Evolutionary conservation across 768 basidiomycete species (phyloP).

Genomic region (Baorangia bicolor): DNA sequence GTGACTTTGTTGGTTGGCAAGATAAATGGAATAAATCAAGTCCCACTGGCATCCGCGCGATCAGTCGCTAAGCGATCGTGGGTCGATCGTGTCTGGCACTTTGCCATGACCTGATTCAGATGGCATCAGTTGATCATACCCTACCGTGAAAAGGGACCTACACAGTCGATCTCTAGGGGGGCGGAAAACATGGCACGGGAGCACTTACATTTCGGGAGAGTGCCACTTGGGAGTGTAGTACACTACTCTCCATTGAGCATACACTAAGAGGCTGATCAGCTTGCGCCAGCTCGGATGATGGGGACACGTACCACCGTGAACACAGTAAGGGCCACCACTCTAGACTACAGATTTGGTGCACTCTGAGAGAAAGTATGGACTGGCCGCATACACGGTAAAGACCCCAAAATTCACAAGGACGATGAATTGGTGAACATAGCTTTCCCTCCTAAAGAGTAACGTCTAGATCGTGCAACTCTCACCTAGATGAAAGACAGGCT

Average conservation of each 20-base stretch:
- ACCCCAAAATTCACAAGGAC: too few relatives aligned
- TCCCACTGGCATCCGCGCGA: background rate
- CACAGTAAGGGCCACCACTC: too few relatives aligned
- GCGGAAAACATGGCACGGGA: background rate
- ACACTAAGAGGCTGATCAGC: too few relatives aligned
- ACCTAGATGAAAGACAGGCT: background rate
- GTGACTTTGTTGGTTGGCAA: background rate
- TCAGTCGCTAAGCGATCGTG: background rate
- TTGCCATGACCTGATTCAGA: background rate
- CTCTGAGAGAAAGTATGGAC: too few relatives aligned
- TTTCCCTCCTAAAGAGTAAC: too few relatives aligned
- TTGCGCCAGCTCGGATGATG: too few relatives aligned
- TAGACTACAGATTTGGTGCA: too few relatives aligned
- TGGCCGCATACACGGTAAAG: too few relatives aligned
- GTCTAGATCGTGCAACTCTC: background rate
- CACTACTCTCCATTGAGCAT: background rate
- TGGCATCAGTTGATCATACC: background rate
- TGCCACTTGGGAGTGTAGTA: background rate
- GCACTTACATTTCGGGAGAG: too few relatives aligned
- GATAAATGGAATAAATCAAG: background rate
- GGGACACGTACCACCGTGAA: too few relatives aligned
- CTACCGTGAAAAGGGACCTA: background rate
- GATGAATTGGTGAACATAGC: too few relatives aligned
- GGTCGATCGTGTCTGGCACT: background rate
- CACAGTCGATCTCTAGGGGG: background rate